A percentile compares a stretch with the other conserved stretches of the same genome.
Conservation (phyloP, 129 eudicot species). For the Ambrosia artemisiifolia region DNA sequence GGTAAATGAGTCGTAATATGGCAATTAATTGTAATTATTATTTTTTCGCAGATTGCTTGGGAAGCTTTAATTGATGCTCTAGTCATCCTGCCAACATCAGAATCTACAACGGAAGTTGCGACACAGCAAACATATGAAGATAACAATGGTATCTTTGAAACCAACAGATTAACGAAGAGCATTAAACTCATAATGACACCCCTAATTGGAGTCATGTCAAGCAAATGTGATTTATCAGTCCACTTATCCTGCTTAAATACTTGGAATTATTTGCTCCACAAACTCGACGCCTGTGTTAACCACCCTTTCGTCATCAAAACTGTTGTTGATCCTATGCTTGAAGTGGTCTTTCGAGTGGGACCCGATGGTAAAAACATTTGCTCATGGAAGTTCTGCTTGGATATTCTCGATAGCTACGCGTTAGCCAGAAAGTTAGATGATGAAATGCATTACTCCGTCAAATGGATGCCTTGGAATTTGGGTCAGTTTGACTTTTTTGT, state of each 20-base stretch:
- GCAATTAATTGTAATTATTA: background rate
- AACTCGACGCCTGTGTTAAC: constrained; percentile 49
- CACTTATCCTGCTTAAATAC: constrained; percentile 69
- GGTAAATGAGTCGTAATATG: background rate
- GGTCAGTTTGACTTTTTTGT: constrained; percentile 52
- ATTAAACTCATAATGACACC: constrained; percentile 88
- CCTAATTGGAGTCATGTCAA: constrained; percentile 63
- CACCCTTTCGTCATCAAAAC: constrained; percentile 39
- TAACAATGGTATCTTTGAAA: constrained; percentile 30
- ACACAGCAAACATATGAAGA: constrained; percentile 18
- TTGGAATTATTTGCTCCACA: constrained; percentile 88
- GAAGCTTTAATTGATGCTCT: constrained; percentile 83
- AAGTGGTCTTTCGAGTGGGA: constrained; percentile 47
- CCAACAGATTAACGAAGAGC: constrained; percentile 39
- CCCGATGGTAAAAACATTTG: constrained; percentile 52
- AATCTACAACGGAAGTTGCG: constrained; percentile 14
- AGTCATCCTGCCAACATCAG: constrained; percentile 36
- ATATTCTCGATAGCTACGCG: constrained; percentile 49
- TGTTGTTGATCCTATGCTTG: constrained; percentile 64
- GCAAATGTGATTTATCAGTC: constrained; percentile 62
- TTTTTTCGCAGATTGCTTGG: constrained; percentile 72
- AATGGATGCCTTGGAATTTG: constrained; percentile 61
- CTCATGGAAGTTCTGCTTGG: constrained; percentile 56
- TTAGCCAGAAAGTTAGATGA: constrained; percentile 33
- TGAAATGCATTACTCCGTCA: constrained; percentile 45